Base-by-base conservation (phyloP, 768 basidiomycete genomes). In the Trametes punicea region DNA sequence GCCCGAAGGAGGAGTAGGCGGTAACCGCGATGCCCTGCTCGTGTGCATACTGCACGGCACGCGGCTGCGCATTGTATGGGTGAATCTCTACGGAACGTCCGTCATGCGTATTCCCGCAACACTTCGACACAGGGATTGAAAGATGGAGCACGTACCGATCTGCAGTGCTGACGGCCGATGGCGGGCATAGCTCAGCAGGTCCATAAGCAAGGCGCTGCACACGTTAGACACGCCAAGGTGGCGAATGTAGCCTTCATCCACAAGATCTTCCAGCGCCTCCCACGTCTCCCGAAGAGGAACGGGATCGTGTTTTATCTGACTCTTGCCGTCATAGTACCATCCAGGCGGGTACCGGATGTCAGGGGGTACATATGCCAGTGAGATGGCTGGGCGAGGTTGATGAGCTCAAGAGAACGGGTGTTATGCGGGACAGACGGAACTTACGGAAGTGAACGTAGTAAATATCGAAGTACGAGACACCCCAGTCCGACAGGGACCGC, bases 211-310 rank as follows among this genome's bases (percentile, higher is more conserved):
- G 2, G 60, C 62, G 41, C 70, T 68, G 44, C 62, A 42, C 65
- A 72, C 69, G 66, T 74, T 74, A 42, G 68, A 72, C 26, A 77
- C 65, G 33, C 75, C 76, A 57, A 77, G 72, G 61, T 72, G 70
- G 56, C 67, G 69, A 45, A 71, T 73, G 52, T 72, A 61, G 8
- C 75, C 74, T 16, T 64, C 65, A 44, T 71, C 70, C 23, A 70
- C 67, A 21, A 76, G 65, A 45, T 65, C 62, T 62, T 78, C 77
- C 70, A 78, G 73, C 9, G 71, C 75, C 31, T 68, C 64, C 75
- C 75, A 78, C 21, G 76, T 77, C 65, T 72, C 67, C 57, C 67
- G 63, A 52, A 71, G 60, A 16, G 73, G 72, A 40, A 65, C 67
- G 38, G 68, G 66, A 26, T 67, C 65, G 55, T 57, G 60, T 58